Conservation (phyloP, 164 flowering plant species). For the Sedum album region DNA sequence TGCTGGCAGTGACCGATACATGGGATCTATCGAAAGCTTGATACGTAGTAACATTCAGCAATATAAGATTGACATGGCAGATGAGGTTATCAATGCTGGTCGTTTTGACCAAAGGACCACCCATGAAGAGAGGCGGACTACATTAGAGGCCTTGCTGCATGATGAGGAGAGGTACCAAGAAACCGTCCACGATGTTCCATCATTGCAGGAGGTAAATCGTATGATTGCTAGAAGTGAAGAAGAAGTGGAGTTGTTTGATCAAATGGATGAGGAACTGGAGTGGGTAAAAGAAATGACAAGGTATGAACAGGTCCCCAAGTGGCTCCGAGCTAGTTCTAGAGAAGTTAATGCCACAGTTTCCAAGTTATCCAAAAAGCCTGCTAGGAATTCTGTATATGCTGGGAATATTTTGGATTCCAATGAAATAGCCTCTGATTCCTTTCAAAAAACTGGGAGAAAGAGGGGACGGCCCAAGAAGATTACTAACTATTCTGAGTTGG, state of each 20-base stretch:
- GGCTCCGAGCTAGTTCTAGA: constrained; percentile 77
- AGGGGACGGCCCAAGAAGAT: constrained; percentile 78
- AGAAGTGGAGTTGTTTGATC: constrained; percentile 91
- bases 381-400: constrained; percentile 34
- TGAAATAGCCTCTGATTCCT: constrained; percentile 37
- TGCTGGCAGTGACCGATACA: constrained; percentile 94
- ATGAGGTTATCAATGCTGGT: constrained; percentile 99
- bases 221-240: constrained; percentile 96
- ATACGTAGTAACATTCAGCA: constrained; percentile 96
- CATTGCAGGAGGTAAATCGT: constrained; percentile 89
- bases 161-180: constrained; percentile 98
- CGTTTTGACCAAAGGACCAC: constrained; percentile 99
- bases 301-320: constrained; percentile 83
- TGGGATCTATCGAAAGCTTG: constrained; percentile 96
- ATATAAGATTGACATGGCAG: constrained; percentile 99
- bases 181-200: constrained; percentile 90
- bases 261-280: constrained; percentile 93
- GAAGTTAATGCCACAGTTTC: constrained; percentile 75
- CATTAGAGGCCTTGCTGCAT: constrained; percentile 84
- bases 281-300: constrained; percentile 82
- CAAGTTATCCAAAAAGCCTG: constrained; percentile 67
- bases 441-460: constrained; percentile 49
- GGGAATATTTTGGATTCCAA: constrained; percentile 34
- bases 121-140: constrained; percentile 93
- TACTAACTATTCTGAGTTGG: constrained; percentile 69